Conservation (phyloP, 2,329 filamentous ascomycete genomes). For the Emergomyces orientalis region DNA sequence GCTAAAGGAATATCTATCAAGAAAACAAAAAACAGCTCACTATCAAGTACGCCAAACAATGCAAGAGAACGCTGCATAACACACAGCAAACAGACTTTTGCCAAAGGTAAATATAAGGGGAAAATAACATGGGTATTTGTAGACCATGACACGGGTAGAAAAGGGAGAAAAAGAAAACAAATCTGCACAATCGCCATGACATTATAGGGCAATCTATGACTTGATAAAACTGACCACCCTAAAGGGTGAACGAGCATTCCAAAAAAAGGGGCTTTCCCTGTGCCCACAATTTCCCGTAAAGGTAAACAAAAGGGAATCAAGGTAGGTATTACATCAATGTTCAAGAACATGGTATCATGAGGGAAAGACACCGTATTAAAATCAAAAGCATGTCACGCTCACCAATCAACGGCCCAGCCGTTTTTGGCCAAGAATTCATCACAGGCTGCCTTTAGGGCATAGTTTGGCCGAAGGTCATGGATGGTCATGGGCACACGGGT, state of each 20-base stretch:
- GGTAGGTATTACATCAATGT: background rate
- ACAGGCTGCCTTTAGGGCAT: conserved; percentile 71
- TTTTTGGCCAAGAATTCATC: conserved; percentile 78
- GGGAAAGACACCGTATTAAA: background rate
- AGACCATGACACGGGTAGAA: background rate
- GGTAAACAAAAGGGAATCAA: background rate
- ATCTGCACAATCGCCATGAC: background rate
- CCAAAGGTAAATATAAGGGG: background rate
- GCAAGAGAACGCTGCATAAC: background rate
- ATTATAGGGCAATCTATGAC: background rate
- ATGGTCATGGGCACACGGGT: conserved; percentile 64
- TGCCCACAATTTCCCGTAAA: background rate
- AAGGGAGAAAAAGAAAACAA: background rate
- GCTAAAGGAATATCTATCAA: background rate
- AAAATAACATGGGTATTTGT: background rate
- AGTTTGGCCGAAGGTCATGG: conserved; percentile 68
- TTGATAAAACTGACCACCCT: background rate
- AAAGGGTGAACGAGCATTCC: background rate
- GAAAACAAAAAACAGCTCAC: background rate
- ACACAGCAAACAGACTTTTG: background rate
- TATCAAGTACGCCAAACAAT: background rate
- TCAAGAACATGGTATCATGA: background rate
- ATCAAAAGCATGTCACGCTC: conserved; percentile 9
- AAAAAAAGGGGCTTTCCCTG: background rate
- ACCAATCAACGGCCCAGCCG: conserved; percentile 91